A percentile compares a stretch with the other conserved stretches of the same genome.
These are phyloP conservation scores for Carnegiea gigantea DNA, from an alignment of 179 eudicot genomes.

Conservation along the genomic window DNA sequence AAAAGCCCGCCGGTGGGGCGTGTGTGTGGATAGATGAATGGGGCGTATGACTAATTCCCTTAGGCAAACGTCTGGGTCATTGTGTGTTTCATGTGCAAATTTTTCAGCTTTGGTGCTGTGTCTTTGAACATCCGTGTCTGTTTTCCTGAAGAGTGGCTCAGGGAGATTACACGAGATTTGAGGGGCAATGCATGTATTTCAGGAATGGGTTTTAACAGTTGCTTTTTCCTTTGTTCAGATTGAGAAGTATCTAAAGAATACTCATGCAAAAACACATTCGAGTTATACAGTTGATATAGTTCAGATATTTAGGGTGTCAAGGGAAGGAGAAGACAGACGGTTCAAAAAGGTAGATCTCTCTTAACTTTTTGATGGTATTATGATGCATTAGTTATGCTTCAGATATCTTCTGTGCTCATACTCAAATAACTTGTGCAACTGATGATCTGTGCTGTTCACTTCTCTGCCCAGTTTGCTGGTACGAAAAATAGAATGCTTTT, in stretches of 20 bases:
- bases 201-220: constrained; percentile 1
- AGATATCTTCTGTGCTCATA: background rate
- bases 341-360: constrained; percentile 58
- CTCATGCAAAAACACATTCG: constrained; percentile 94
- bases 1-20: no score
- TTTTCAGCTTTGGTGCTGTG: background rate
- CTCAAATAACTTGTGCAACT: background rate
- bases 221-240: constrained; percentile 46
- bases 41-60: no score
- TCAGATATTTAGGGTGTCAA: constrained; percentile 78
- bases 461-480: constrained; percentile 56
- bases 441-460: constrained; percentile 13
- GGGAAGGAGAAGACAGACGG: constrained; percentile 70
- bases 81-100: background rate
- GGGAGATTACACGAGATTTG: background rate
- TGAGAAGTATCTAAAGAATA: constrained; percentile 70
- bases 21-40: no score
- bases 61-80: no score
- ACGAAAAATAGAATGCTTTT: constrained; percentile 86
- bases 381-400: background rate
- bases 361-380: background rate
- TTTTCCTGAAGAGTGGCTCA: background rate
- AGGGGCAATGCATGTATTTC: background rate
- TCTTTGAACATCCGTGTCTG: background rate
- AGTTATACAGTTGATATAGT: constrained; percentile 68